A percentile compares a stretch with the other conserved stretches of the same genome.
Conservation (phyloP, 2,329 filamentous ascomycete species). For the Podosphaera xanthii region DNA sequence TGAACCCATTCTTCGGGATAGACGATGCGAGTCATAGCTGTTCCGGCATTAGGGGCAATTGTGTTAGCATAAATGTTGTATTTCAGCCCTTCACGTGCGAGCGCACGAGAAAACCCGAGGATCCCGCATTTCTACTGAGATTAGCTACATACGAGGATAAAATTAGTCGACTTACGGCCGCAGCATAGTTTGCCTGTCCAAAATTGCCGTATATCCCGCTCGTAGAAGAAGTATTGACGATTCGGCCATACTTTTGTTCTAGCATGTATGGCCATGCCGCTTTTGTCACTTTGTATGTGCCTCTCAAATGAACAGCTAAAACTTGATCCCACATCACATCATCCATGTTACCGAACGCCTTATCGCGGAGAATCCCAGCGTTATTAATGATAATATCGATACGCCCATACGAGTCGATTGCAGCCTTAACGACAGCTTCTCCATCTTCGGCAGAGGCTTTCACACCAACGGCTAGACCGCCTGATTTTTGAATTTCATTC, state of each 20-base stretch:
- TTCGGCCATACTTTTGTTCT: slow-evolving; percentile 94
- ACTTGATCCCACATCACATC: slow-evolving; percentile 85
- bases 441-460: slow-evolving; percentile 89
- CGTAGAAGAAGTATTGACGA: slow-evolving; percentile 91
- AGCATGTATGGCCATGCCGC: slow-evolving; percentile 94
- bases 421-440: slow-evolving; percentile 71
- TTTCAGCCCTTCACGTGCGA: slow-evolving; percentile 82
- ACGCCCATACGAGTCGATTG: slow-evolving; percentile 81
- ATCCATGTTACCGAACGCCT: slow-evolving; percentile 95
- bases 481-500: slow-evolving; percentile 71
- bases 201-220: slow-evolving; percentile 99
- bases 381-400: slow-evolving; percentile 96
- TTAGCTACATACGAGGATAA: slow-evolving; percentile 15
- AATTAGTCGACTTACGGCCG: slow-evolving; percentile 37
- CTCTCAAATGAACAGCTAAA: slow-evolving; percentile 74
- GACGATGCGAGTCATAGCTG: slow-evolving; percentile 80
- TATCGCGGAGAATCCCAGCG: slow-evolving; percentile 89
- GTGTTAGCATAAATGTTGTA: slow-evolving; percentile 98
- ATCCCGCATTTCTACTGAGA: slow-evolving; percentile 57
- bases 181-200: slow-evolving; percentile 91
- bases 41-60: slow-evolving; percentile 92
- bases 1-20: slow-evolving; percentile 95
- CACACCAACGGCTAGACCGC: slow-evolving; percentile 76
- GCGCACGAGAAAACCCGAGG: slow-evolving; percentile 77
- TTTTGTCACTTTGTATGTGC: slow-evolving; percentile 93